These are phyloP conservation scores for Pilobolus umbonatus DNA, from an alignment of 192 early-diverging fungal species.

Conservation along the genomic window DNA sequence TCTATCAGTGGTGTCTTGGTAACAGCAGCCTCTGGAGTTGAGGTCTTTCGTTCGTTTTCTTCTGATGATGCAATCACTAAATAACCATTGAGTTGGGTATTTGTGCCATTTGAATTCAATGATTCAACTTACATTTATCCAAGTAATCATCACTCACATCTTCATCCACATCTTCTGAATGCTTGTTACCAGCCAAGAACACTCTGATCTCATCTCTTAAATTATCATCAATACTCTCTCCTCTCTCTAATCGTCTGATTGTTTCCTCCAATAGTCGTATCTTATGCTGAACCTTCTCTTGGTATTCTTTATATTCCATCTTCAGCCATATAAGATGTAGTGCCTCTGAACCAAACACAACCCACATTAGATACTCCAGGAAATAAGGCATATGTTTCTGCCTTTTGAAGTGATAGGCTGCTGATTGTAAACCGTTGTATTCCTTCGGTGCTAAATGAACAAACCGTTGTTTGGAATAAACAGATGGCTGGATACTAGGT, in stretches of 20 bases:
- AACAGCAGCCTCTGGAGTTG: too few relatives aligned
- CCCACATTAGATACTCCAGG: conserved; percentile 37
- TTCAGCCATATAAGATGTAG: conserved; percentile 39
- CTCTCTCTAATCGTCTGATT: conserved; percentile 23
- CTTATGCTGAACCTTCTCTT: conserved; percentile 22
- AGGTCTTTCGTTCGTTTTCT: too few relatives aligned
- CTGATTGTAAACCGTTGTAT: conserved; percentile 13
- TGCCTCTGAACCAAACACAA: conserved; percentile 36
- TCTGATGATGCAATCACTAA: too few relatives aligned
- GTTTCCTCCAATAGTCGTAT: conserved; percentile 24
- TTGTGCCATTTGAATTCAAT: too few relatives aligned
- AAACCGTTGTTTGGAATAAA: too few relatives aligned
- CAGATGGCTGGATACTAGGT: too few relatives aligned
- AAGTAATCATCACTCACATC: conserved; percentile 34
- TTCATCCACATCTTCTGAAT: background rate
- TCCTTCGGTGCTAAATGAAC: conserved; percentile 14
- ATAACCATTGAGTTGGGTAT: too few relatives aligned
- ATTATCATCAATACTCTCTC: conserved; percentile 11
- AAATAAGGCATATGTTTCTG: conserved; percentile 34
- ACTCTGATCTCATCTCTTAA: conserved; percentile 24
- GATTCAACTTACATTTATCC: conserved; percentile 32
- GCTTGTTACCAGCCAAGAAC: conserved; percentile 21
- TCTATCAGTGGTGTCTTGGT: too few relatives aligned
- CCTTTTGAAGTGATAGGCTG: conserved; percentile 32
- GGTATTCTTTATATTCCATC: conserved; percentile 31